Evolutionary conservation across 805 yeast genomes (phyloP), one percentile per base, ranked within the genome.

Genomic region (Ogataea nonfermentans): DNA sequence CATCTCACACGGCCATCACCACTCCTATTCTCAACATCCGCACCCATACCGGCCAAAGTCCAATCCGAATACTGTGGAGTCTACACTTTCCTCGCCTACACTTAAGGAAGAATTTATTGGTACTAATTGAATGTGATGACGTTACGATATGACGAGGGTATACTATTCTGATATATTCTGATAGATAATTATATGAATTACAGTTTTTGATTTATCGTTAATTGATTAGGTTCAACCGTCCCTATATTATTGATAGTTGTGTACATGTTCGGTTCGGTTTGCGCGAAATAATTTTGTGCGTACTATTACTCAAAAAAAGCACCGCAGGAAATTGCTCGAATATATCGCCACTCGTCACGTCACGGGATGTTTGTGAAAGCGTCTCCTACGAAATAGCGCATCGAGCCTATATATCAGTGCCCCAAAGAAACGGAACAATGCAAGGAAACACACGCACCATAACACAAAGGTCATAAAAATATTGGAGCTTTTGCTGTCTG

Each of bases 371-470:
- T 38, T 43, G 41, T 56, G 53, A 37, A 43, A 52, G 29, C 40
- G 42, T 24, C 65, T 43, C 25, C 50, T 52, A 13, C 41, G 37
- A 22, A 55, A 34, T 12, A 48, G 38, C 8, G 49, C 42, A 10
- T 50, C 49, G 12, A 61, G 32, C 12, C 65, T 42, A 44, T 78
- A 90, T 39, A 75, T 56, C 1, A 76, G 55, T 45, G 93, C 79
- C 2, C 97, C 96, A 22, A 79, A 37, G 46, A 89, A 79, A 47
- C 97, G 71, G 57, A 86, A 78, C 5, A 81, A 73, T 1, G 97
- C 96, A 63, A 87, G 71, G 4, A 77, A 83, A 1, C 96, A 96
- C 33, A 91, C 97, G 19, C 86, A 69, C 97, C 98, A 91, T 49
- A 91, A 70, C 31, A 91, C 80, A 26, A 90, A 85, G 9, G 89